phyloP scores from a whole-genome alignment of 2,329 filamentous ascomycete species.

The Aspergillus sergii region DNA sequence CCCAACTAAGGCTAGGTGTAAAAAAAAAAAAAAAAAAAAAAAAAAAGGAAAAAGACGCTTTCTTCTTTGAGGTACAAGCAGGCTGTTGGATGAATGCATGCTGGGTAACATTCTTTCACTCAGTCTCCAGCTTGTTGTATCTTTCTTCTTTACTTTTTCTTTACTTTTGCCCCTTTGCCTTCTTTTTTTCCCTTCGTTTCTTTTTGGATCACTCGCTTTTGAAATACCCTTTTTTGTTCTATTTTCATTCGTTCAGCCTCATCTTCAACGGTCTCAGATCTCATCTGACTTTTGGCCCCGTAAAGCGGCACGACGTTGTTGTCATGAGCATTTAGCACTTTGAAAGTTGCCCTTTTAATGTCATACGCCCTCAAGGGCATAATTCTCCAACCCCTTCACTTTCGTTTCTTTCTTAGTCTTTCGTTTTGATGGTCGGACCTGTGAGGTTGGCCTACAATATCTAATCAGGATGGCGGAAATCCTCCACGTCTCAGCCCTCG shows the following conservation, averaged over 20 bases:
- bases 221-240: not conserved
- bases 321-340: constrained; percentile 8
- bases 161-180: not conserved
- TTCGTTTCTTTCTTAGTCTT: constrained; percentile 9
- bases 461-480: constrained; percentile 33
- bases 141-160: not conserved
- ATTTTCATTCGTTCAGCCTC: not conserved
- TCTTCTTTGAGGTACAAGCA: not conserved
- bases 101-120: constrained; percentile 5
- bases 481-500: constrained; percentile 32
- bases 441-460: constrained; percentile 16
- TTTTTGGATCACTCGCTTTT: not conserved
- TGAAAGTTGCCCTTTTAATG: not conserved
- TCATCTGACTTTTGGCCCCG: not conserved
- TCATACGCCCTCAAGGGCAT: constrained; percentile 6
- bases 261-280: not conserved
- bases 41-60: constrained; percentile 3
- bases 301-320: constrained; percentile 3
- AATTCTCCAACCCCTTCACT: constrained; percentile 3
- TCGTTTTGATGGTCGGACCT: constrained; percentile 13
- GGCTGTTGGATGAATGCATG: constrained; percentile 3
- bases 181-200: not conserved
- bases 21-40: not conserved
- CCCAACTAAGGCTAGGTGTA: constrained; percentile 1
- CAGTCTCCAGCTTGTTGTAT: constrained; percentile 1